These are phyloP conservation scores for Boletellus ananiceps DNA, from an alignment of 768 basidiomycete genomes.

Conservation along the genomic window DNA sequence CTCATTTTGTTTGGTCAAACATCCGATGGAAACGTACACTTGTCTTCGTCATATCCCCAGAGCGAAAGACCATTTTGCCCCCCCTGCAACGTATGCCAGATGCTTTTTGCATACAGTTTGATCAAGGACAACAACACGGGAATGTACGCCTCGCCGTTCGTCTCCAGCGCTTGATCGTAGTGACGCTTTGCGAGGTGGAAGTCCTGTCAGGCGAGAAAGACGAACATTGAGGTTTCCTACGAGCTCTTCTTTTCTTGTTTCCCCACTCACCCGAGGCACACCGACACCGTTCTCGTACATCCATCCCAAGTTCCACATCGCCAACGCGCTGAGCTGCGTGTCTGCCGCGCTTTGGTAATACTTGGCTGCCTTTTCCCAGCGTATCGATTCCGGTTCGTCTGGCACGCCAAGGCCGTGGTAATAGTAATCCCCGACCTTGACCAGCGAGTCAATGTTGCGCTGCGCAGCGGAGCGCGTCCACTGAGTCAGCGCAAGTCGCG, in stretches of 20 bases:
- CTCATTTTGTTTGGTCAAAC: too few relatives aligned
- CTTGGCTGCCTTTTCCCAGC: slow-evolving; percentile 86
- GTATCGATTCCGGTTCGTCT: slow-evolving; percentile 55
- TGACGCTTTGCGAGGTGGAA: slow-evolving; percentile 95
- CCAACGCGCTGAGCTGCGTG: slow-evolving; percentile 86
- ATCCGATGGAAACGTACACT: slow-evolving; percentile 14
- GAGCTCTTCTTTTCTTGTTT: neutral
- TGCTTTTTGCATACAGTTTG: slow-evolving; percentile 76
- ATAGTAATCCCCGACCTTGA: slow-evolving; percentile 98
- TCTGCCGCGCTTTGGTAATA: slow-evolving; percentile 95
- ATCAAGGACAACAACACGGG: slow-evolving; percentile 80
- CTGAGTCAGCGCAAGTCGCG: slow-evolving; percentile 78
- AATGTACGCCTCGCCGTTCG: slow-evolving; percentile 83
- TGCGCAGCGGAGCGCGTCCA: slow-evolving; percentile 95
- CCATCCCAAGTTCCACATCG: slow-evolving; percentile 98
- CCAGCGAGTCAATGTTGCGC: slow-evolving; percentile 91
- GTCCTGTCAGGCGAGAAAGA: slow-evolving; percentile 48
- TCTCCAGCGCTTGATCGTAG: slow-evolving; percentile 87
- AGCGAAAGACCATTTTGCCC: slow-evolving; percentile 63
- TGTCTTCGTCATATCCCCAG: slow-evolving; percentile 57
- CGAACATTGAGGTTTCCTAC: neutral
- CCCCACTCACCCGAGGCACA: slow-evolving; percentile 65
- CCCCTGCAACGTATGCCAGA: slow-evolving; percentile 78
- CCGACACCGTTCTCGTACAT: slow-evolving; percentile 98
- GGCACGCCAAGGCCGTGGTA: slow-evolving; percentile 83